Base-by-base conservation (phyloP, 371 early-diverging fungal genomes). In the Syncephalastrum racemosum region DNA sequence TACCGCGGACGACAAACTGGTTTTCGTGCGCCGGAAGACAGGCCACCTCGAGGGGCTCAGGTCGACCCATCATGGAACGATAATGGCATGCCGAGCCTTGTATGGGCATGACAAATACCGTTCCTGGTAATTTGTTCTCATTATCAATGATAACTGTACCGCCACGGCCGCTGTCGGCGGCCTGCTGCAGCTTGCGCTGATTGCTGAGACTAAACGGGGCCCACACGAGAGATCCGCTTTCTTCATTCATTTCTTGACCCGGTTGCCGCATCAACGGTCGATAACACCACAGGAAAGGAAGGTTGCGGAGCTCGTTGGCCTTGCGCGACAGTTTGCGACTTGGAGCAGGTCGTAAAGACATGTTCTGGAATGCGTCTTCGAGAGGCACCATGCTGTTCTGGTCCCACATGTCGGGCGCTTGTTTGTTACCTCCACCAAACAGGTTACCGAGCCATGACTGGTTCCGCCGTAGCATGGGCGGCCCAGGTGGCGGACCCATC, bases 101-200 rank as follows among this genome's bases (percentile, higher is more conserved):
- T 8, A 46, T 43, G 16, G 63, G 63, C 15, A 42, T 45, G 8
- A 58, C 54, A 50, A 53, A 41, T 4, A 58, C 49, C 20, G 36
- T 63, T 4, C 63, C 63, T 13, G 63, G 51, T 5, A 63, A 47
- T 24, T 58, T 58, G 23, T 63, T 59, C 36, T 63, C 63, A 13
- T 54, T 58, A 20, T 63, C 59, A 15, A 63, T 46, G 41, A 24
- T 54, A 2, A 63, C 44, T 3, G 50, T 60, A 41, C 44, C 49
- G 4, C 40, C 42, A 31, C 41, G 41, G 10, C 36, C 36, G 19
- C 50, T 51, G 3, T 57, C 31, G 4, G 40, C 43, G 13, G 53
- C 49, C 14, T 55, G 58, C n/a, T 58, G 50, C 23, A 63, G 27
- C 54, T 58, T 63, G 46, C 25, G 49, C 25, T 63, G 63, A 14